These are phyloP conservation scores for Globisporangium paddicum DNA, from an alignment of 352 stramenopile species.

Conservation along the genomic window DNA sequence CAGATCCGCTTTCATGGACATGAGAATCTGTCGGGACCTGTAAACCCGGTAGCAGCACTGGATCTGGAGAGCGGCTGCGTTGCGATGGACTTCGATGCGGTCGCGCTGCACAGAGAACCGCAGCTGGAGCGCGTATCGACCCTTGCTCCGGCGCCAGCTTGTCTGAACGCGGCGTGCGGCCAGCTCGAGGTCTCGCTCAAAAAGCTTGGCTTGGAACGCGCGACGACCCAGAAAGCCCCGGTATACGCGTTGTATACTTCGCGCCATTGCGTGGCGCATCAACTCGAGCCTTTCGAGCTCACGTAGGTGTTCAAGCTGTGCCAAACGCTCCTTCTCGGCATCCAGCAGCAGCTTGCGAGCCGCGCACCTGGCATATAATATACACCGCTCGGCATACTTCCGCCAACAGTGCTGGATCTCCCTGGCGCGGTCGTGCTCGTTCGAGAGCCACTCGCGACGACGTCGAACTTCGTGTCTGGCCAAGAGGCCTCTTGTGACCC, in stretches of 20 bases:
- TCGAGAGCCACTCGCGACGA: slow-evolving; percentile 16
- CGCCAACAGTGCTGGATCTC: slow-evolving; percentile 26
- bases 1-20: neutral
- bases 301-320: slow-evolving; percentile 19
- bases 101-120: slow-evolving; percentile 47
- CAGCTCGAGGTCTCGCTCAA: slow-evolving; percentile 17
- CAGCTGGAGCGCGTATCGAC: slow-evolving; percentile 36
- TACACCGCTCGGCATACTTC: slow-evolving; percentile 11
- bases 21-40: slow-evolving; percentile 11
- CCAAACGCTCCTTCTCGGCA: slow-evolving; percentile 19
- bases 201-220: slow-evolving; percentile 14
- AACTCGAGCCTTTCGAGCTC: slow-evolving; percentile 11
- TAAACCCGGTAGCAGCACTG: slow-evolving; percentile 36
- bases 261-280: slow-evolving; percentile 13
- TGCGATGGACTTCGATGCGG: slow-evolving; percentile 20
- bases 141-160: slow-evolving; percentile 43
- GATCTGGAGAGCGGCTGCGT: slow-evolving; percentile 26
- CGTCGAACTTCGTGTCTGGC: slow-evolving; percentile 12
- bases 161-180: slow-evolving; percentile 38
- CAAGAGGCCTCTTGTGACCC: slow-evolving; percentile 18
- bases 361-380: slow-evolving; percentile 22
- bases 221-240: slow-evolving; percentile 30
- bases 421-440: slow-evolving; percentile 8
- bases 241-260: slow-evolving; percentile 35
- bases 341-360: slow-evolving; percentile 23